Conservation (phyloP, 2,329 filamentous ascomycete genomes). For the Aspergillus transmontanensis region DNA sequence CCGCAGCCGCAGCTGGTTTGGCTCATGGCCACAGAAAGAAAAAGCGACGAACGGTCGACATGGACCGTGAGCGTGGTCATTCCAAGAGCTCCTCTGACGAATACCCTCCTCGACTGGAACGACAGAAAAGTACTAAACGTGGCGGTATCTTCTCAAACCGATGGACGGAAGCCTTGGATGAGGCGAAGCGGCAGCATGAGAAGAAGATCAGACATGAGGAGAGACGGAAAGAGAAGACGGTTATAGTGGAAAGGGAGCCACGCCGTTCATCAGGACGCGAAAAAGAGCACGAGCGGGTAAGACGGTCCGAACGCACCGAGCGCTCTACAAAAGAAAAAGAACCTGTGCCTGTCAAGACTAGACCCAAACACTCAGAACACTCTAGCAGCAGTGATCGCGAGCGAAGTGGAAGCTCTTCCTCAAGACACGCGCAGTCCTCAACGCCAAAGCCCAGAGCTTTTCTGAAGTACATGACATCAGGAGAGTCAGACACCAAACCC, state of each 20-base stretch:
- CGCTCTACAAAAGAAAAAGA: conserved; percentile 17
- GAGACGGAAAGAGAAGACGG: conserved; percentile 23
- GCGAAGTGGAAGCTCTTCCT: conserved; percentile 28
- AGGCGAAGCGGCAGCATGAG: conserved; percentile 39
- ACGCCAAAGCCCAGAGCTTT: conserved; percentile 31
- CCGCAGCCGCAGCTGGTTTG: conserved; percentile 15
- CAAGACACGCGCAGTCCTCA: conserved; percentile 28
- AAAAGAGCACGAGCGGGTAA: conserved; percentile 13
- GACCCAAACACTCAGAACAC: conserved; percentile 26
- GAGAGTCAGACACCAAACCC: conserved; percentile 45
- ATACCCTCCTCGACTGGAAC: conserved; percentile 27
- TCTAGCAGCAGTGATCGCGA: conserved; percentile 29
- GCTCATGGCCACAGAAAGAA: conserved; percentile 29
- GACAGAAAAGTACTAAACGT: conserved; percentile 33
- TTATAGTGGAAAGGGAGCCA: conserved; percentile 14
- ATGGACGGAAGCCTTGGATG: conserved; percentile 38
- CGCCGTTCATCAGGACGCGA: conserved; percentile 11
- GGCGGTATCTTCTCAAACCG: conserved; percentile 35
- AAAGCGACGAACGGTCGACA: conserved; percentile 33
- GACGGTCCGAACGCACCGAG: conserved; percentile 22
- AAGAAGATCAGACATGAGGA: conserved; percentile 32
- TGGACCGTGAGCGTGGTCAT: conserved; percentile 36
- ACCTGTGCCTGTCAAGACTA: conserved; percentile 18
- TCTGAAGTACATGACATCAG: conserved; percentile 41
- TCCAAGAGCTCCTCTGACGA: conserved; percentile 42